Conservation (phyloP, 202 grass and related monocot genomes). For the Setaria viridis region DNA sequence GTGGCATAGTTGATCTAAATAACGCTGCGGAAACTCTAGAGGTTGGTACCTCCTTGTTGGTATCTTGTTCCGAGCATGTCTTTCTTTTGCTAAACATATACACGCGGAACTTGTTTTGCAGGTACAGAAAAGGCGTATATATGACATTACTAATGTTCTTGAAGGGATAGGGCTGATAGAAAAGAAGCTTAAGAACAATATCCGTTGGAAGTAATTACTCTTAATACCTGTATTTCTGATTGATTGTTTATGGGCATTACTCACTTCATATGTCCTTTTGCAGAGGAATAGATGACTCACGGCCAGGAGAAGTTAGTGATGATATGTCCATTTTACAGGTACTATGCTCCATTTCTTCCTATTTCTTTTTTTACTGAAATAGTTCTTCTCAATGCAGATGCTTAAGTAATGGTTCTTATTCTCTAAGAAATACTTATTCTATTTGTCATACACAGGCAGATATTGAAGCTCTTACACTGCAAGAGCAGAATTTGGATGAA, state of each 20-base stretch:
- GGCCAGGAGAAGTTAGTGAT: constrained; percentile 67
- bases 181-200: constrained; percentile 89
- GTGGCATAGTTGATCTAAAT: constrained; percentile 86
- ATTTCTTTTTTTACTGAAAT: background rate
- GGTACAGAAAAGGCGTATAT: constrained; percentile 94
- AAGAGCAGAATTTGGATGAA: constrained; percentile 75
- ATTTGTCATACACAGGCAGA: constrained; percentile 68
- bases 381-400: constrained; percentile 12
- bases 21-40: constrained; percentile 82
- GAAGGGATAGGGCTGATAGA: constrained; percentile 95
- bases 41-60: constrained; percentile 49
- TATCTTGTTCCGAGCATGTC: background rate
- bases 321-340: constrained; percentile 80
- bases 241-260: constrained; percentile 34
- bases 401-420: constrained; percentile 27
- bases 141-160: constrained; percentile 97
- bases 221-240: constrained; percentile 14
- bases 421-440: constrained; percentile 24
- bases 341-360: constrained; percentile 4
- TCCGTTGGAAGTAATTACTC: constrained; percentile 84
- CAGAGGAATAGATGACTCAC: constrained; percentile 71
- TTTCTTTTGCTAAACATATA: constrained; percentile 33
- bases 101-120: constrained; percentile 43
- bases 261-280: constrained; percentile 35
- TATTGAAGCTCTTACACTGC: constrained; percentile 69